Base-by-base conservation (phyloP, 2,329 filamentous ascomycete species). In the Aureobasidium uvarum region DNA sequence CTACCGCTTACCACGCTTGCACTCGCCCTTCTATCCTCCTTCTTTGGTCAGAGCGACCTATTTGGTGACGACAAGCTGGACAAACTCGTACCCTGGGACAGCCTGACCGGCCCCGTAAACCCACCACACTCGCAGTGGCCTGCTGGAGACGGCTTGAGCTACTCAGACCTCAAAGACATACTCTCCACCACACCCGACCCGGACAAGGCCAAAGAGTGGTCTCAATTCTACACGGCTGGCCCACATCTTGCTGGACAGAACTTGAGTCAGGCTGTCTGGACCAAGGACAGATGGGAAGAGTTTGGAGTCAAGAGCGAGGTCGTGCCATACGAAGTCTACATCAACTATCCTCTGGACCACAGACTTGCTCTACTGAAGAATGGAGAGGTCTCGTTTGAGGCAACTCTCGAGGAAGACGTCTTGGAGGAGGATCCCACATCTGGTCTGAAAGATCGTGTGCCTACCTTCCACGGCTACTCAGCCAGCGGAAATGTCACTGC, bases 401-500 rank as follows among this genome's bases (percentile, higher is more conserved):
- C 93, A 0, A 88, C 86, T 1, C 79, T 98, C 46, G 86, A 90
- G 70, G 95, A 99, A 76, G 92, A 96, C 73, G 83, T 94, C 1
- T 80, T 98, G 5, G 83, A 91, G 0, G 88, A 96, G 62, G 95
- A 99, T 74, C 84, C 87, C 3, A 96, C 92, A 0, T 92, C 87
- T 20, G 68, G 68, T 8, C 67, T 68, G 31, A 58, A 67, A 7
- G 66, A 72, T 48, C 65, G 72, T 3, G 66, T 72, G 23, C 71
- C 67, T 23, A 51, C 50, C 23, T 98, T 98, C 80, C 94, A 98
- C 74, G 95, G 94, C 62, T 98, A 97, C 77, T 96, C 92, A 4
- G 92, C 92, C 5, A 93, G 83, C 67, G 94, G 94, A 33, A 96
- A 98, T 75, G 94, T 96, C 55, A 97, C 94, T 0, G 92, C 86